Percentiles rank a stretch among this genome's conserved stretches.
Conservation (phyloP, 2,329 filamentous ascomycete species). For the Rhexocercosporidium sp. region DNA sequence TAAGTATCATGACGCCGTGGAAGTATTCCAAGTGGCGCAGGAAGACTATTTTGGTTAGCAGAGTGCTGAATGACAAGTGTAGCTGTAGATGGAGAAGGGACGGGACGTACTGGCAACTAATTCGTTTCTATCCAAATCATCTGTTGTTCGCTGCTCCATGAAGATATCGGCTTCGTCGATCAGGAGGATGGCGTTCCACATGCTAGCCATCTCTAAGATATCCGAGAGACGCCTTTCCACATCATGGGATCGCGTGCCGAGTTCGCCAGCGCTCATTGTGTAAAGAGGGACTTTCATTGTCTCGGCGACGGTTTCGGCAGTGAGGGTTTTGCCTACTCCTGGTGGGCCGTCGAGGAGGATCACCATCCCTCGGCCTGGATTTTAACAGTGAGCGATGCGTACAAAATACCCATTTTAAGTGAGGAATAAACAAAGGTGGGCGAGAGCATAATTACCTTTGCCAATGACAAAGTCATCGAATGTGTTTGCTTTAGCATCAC, state of each 20-base stretch:
- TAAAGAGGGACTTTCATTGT: slow-evolving; percentile 32
- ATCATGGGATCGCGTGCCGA: slow-evolving; percentile 47
- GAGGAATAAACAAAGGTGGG: neutral
- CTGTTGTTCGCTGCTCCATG: slow-evolving; percentile 40
- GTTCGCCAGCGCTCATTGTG: slow-evolving; percentile 50
- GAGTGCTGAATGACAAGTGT: too few species aligned
- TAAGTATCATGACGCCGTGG: slow-evolving; percentile 40
- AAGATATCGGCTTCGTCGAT: slow-evolving; percentile 60
- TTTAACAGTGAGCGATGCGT: neutral
- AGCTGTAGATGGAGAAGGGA: too few species aligned
- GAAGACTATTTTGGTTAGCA: slow-evolving; percentile 43
- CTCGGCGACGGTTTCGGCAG: slow-evolving; percentile 36
- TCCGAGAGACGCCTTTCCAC: slow-evolving; percentile 48
- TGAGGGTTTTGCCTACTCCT: slow-evolving; percentile 30
- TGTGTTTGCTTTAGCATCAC: slow-evolving; percentile 43
- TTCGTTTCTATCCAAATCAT: slow-evolving; percentile 47
- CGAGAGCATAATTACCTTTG: too few species aligned
- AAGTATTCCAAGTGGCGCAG: slow-evolving; percentile 36
- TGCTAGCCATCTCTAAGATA: slow-evolving; percentile 65
- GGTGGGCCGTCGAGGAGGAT: slow-evolving; percentile 46
- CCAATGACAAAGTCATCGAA: slow-evolving; percentile 58
- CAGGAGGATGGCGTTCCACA: slow-evolving; percentile 57
- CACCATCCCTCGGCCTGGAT: slow-evolving; percentile 46
- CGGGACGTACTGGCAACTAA: slow-evolving; percentile 45
- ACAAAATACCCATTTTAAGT: too few species aligned